phyloP scores from a whole-genome alignment of 345 rosid species.

The Brassica nigra region DNA sequence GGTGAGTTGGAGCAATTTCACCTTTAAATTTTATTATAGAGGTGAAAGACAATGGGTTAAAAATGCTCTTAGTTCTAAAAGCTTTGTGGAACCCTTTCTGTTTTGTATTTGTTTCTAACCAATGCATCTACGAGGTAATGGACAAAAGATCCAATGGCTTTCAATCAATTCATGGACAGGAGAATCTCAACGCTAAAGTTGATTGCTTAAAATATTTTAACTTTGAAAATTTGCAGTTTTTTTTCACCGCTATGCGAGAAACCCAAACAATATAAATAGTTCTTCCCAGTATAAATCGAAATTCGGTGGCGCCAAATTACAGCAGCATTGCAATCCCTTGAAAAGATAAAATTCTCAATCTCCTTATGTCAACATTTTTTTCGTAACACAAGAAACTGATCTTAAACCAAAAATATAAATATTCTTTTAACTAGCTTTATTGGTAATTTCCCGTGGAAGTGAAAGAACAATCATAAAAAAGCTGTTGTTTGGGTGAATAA shows the following conservation, averaged over 20 bases:
- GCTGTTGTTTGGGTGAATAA: constrained; percentile 20
- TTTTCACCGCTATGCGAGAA: too few relatives aligned
- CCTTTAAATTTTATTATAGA: too few relatives aligned
- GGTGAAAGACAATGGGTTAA: too few relatives aligned
- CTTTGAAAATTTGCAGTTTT: not conserved
- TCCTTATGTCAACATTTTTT: not conserved
- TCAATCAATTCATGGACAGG: not conserved
- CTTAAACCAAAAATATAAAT: not conserved
- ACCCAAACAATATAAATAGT: too few relatives aligned
- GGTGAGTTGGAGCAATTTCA: too few relatives aligned
- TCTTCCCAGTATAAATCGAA: too few relatives aligned
- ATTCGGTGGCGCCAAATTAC: too few relatives aligned
- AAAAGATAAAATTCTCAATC: not conserved
- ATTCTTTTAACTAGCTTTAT: not conserved
- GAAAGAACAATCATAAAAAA: constrained; percentile 23
- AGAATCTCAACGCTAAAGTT: constrained; percentile 33
- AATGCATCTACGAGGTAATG: constrained; percentile 28
- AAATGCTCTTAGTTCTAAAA: not conserved
- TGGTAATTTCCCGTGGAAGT: constrained; percentile 22
- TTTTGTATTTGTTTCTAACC: constrained; percentile 23
- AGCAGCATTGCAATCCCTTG: not conserved
- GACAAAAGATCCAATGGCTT: constrained; percentile 25
- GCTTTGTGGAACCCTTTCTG: constrained; percentile 10
- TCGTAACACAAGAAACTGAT: not conserved
- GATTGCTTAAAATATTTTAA: constrained; percentile 14